Conservation (phyloP, 2,329 filamentous ascomycete species). For the Alternaria incomplexa region DNA sequence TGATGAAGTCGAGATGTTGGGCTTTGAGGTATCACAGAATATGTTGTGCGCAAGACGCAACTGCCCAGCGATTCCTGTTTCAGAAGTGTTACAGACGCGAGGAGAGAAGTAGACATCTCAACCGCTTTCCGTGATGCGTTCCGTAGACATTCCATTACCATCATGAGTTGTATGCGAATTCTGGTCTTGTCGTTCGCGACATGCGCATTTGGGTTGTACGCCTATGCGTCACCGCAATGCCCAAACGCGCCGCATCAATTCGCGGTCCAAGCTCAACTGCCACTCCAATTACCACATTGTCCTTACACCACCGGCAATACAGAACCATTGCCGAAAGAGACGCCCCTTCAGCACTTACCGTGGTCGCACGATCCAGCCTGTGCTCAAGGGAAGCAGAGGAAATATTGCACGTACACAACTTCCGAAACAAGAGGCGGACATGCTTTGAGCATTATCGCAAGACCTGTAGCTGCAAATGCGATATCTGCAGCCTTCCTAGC, state of each 20-base stretch:
- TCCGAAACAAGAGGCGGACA: constrained; percentile 13
- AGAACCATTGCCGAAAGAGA: background rate
- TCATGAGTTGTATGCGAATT: constrained; percentile 15
- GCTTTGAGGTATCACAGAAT: background rate
- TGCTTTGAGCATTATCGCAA: constrained; percentile 30
- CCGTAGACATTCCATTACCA: background rate
- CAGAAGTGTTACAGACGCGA: constrained; percentile 26
- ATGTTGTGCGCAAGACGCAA: background rate
- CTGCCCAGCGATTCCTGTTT: constrained; percentile 15
- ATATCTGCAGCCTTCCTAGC: constrained; percentile 16
- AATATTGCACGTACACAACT: constrained; percentile 29
- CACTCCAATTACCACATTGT: constrained; percentile 13
- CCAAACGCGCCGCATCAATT: constrained; percentile 14
- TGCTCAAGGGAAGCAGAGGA: constrained; percentile 8
- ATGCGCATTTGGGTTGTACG: background rate
- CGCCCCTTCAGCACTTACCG: constrained; percentile 3
- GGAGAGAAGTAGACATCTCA: constrained; percentile 10
- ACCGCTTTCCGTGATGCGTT: constrained; percentile 1
- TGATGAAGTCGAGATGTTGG: background rate
- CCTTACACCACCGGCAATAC: background rate
- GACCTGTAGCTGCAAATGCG: constrained; percentile 19
- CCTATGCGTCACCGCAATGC: constrained; percentile 11
- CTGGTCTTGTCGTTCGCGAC: constrained; percentile 10
- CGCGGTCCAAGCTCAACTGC: constrained; percentile 10
- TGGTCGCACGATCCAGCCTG: constrained; percentile 26